Evolutionary conservation across 1,284 basidiomycete genomes (phyloP).

Genomic region (Vanrija pseudolonga): DNA sequence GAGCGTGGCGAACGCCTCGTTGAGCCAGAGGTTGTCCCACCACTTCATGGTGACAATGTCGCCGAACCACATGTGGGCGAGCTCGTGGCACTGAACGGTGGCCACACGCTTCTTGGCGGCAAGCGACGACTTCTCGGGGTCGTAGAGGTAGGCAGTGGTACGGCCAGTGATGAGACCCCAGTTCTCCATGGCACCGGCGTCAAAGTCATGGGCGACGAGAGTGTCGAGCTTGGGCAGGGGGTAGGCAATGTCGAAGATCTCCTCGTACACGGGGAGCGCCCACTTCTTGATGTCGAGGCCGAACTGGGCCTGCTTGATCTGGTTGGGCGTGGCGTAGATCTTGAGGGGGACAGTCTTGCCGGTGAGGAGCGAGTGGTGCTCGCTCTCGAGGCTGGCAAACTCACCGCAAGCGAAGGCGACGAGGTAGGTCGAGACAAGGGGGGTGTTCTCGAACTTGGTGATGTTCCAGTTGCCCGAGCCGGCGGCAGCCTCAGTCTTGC

Average conservation of each 20-base stretch:
- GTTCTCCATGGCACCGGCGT: slow-evolving; percentile 93
- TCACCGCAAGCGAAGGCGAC: slow-evolving; percentile 86
- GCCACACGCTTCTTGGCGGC: slow-evolving; percentile 76
- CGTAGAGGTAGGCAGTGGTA: slow-evolving; percentile 76
- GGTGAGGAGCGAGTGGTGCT: slow-evolving; percentile 76
- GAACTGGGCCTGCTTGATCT: slow-evolving; percentile 64
- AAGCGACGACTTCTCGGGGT: slow-evolving; percentile 71
- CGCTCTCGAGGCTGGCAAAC: slow-evolving; percentile 70
- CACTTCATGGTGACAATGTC: slow-evolving; percentile 90
- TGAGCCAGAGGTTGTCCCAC: slow-evolving; percentile 81
- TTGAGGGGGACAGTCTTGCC: slow-evolving; percentile 76
- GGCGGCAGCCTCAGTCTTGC: slow-evolving; percentile 35
- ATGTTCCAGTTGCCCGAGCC: slow-evolving; percentile 62
- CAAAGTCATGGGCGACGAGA: slow-evolving; percentile 76
- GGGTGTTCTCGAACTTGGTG: slow-evolving; percentile 71
- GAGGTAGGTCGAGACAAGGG: slow-evolving; percentile 84
- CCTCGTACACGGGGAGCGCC: slow-evolving; percentile 88
- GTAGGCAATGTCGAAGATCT: slow-evolving; percentile 84
- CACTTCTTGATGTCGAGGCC: slow-evolving; percentile 85
- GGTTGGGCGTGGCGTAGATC: slow-evolving; percentile 84
- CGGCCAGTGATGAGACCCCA: slow-evolving; percentile 92
- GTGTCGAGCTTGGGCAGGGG: slow-evolving; percentile 92
- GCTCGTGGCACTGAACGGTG: slow-evolving; percentile 52
- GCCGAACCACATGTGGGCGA: slow-evolving; percentile 65
- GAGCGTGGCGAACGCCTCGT: slow-evolving; percentile 74